phyloP scores from a whole-genome alignment of 1,284 basidiomycete species.

The Austropuccinia psidii region DNA sequence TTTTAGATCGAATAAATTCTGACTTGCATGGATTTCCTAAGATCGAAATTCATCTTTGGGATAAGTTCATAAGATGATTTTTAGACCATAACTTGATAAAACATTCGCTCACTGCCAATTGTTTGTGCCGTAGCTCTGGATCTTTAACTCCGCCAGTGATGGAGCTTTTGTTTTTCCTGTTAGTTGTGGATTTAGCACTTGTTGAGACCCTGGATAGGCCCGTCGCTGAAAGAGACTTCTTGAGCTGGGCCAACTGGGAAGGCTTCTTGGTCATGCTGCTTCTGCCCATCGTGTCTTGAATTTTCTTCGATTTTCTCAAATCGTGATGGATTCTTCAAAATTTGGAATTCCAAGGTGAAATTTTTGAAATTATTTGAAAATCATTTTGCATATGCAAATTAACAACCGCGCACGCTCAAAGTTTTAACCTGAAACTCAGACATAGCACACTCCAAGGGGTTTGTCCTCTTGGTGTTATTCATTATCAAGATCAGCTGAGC shows the following conservation, averaged over 20 bases:
- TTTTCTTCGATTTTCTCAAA: no score
- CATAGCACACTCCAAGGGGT: no score
- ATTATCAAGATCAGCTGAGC: no score
- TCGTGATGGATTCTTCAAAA: no score
- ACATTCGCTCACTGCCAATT: slow-evolving; percentile 11
- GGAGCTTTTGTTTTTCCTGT: slow-evolving; percentile 11
- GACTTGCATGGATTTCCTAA: slow-evolving; percentile 34
- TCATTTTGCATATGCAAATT: no score
- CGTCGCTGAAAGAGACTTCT: slow-evolving; percentile 21
- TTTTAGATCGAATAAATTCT: slow-evolving; percentile 30
- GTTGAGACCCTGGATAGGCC: slow-evolving; percentile 22
- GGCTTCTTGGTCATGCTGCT: slow-evolving; percentile 3
- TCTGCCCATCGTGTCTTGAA: no score
- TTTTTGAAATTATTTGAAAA: no score
- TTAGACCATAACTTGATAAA: neutral
- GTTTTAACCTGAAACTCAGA: no score
- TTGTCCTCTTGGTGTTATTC: no score
- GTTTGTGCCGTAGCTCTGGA: slow-evolving; percentile 31
- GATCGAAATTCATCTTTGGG: neutral
- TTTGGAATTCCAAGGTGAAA: no score
- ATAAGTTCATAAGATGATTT: neutral
- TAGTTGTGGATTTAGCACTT: neutral
- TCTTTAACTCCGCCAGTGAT: slow-evolving; percentile 12
- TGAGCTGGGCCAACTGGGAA: slow-evolving; percentile 31
- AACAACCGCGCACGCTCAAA: no score